Evolutionary conservation across 2,329 filamentous ascomycete species (phyloP).

Genomic region (Pseudocercospora fuligena): DNA sequence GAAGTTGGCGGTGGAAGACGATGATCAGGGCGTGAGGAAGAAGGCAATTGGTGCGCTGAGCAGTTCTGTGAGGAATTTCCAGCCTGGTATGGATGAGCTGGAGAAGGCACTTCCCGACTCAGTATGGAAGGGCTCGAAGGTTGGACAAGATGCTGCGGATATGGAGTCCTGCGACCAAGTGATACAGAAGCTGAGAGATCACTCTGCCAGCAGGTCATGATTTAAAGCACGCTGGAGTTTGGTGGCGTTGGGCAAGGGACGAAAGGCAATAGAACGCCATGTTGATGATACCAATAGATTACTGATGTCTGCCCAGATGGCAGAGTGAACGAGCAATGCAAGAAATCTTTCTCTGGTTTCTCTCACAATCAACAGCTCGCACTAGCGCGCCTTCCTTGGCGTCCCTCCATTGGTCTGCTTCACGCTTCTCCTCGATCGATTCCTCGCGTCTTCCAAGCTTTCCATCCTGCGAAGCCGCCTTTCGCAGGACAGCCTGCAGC

Average conservation of each 20-base stretch:
- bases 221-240: background rate
- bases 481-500: too few relatives aligned
- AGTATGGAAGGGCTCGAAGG: conserved; percentile 56
- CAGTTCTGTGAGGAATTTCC: conserved; percentile 84
- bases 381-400: background rate
- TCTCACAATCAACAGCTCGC: background rate
- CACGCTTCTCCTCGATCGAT: too few relatives aligned
- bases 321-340: background rate
- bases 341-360: background rate
- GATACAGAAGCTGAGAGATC: conserved; percentile 40
- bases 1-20: conserved; percentile 64
- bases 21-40: conserved; percentile 69
- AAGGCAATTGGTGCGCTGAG: conserved; percentile 92
- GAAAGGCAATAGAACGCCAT: background rate
- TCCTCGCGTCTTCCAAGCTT: too few relatives aligned
- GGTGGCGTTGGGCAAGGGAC: background rate
- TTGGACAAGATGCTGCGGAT: conserved; percentile 75
- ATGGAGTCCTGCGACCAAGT: conserved; percentile 80
- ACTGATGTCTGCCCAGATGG: background rate
- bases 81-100: conserved; percentile 69
- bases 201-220: conserved; percentile 28
- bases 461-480: too few relatives aligned
- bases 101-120: conserved; percentile 71
- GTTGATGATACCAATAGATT: conserved; percentile 5
- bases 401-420: background rate